These are phyloP conservation scores for Leucaena leucocephala DNA, from an alignment of 306 rosid species.

Conservation along the genomic window DNA sequence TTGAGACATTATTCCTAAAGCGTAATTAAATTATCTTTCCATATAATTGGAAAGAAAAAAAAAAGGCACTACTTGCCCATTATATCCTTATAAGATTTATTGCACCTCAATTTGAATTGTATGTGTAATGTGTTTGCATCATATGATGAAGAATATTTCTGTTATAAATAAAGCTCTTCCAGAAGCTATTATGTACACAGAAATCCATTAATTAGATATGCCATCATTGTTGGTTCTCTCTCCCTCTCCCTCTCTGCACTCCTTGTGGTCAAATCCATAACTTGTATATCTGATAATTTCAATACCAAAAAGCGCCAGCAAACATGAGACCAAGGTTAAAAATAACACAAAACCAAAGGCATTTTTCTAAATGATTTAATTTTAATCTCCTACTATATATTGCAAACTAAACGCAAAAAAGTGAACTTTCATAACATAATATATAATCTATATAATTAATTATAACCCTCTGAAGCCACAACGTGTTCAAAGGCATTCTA, in stretches of 20 bases:
- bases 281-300: no score
- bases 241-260: background rate
- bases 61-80: background rate
- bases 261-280: no score
- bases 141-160: background rate
- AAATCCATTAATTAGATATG: background rate
- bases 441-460: no score
- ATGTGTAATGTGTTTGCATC: background rate
- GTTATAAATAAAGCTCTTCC: background rate
- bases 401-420: background rate
- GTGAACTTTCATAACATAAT: background rate
- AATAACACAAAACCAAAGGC: background rate
- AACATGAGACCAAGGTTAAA: background rate
- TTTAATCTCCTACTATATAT: background rate
- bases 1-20: conserved; percentile 4
- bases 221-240: background rate
- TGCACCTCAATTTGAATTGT: background rate
- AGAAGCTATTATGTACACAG: background rate
- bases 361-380: background rate
- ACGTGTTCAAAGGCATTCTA: no score
- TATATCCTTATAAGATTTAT: background rate
- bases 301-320: background rate
- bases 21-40: background rate
- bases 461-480: no score
- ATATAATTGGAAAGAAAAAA: background rate